These are phyloP conservation scores for Pachysandra terminalis DNA, from an alignment of 164 flowering plant species.

Conservation along the genomic window DNA sequence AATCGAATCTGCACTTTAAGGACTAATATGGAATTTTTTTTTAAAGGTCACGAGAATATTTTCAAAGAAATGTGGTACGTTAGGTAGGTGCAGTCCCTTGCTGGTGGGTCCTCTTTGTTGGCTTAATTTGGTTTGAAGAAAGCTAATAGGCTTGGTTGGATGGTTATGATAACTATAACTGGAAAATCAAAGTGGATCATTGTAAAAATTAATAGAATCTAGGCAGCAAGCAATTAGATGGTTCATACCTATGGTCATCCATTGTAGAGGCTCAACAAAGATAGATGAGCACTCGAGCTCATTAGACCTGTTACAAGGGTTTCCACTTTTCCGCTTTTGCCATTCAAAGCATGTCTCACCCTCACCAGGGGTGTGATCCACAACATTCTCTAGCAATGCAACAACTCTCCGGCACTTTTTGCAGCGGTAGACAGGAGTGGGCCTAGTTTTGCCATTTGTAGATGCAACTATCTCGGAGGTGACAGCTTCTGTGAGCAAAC, in stretches of 20 bases:
- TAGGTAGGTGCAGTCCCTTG: too few species aligned
- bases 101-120: too few species aligned
- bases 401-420: slow-evolving; percentile 89
- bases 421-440: slow-evolving; percentile 68
- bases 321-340: slow-evolving; percentile 69
- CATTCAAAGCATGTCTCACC: slow-evolving; percentile 84
- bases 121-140: too few species aligned
- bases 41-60: too few species aligned
- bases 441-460: slow-evolving; percentile 21
- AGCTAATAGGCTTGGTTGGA: too few species aligned
- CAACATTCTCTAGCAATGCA: slow-evolving; percentile 70
- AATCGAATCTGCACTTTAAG: too few species aligned
- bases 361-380: slow-evolving; percentile 84
- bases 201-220: not conserved
- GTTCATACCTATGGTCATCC: slow-evolving; percentile 96
- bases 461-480: slow-evolving; percentile 29
- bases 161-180: too few species aligned
- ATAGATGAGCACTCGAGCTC: slow-evolving; percentile 82
- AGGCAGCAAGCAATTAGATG: not conserved
- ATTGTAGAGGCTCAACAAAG: slow-evolving; percentile 84
- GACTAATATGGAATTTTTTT: too few species aligned
- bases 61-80: too few species aligned
- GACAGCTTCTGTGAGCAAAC: slow-evolving; percentile 33
- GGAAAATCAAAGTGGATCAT: too few species aligned
- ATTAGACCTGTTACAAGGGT: slow-evolving; percentile 49